Conservation (phyloP, 148 eudicot species). For the Talinum fruticosum region DNA sequence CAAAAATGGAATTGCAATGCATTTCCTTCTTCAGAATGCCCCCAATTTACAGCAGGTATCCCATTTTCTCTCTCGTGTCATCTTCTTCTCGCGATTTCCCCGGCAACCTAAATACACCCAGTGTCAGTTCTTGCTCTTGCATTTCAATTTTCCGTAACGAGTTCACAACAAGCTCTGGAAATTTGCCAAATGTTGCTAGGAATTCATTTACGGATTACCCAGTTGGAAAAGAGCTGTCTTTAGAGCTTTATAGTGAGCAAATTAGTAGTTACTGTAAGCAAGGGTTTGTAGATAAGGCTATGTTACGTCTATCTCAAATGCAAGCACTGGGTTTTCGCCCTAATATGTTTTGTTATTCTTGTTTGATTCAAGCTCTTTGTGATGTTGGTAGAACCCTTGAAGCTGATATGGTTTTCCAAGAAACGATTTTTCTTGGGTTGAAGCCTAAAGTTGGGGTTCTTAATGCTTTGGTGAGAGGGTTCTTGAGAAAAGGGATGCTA, state of each 20-base stretch:
- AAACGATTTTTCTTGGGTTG: conserved; percentile 55
- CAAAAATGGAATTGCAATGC: conserved; percentile 16
- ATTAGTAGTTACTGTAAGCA: conserved; percentile 42
- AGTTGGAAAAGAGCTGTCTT: conserved; percentile 52
- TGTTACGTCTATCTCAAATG: conserved; percentile 60
- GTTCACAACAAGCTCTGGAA: conserved; percentile 6
- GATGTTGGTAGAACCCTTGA: conserved; percentile 73
- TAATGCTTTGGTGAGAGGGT: conserved; percentile 65
- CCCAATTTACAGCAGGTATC: conserved; percentile 20
- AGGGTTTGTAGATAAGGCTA: conserved; percentile 56
- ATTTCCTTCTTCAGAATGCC: conserved; percentile 8
- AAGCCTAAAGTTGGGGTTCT: conserved; percentile 47
- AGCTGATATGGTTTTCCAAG: conserved; percentile 78
- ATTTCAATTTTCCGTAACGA: conserved; percentile 13
- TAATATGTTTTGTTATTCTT: conserved; percentile 41
- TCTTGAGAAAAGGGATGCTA: conserved; percentile 70
- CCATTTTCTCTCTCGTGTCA: conserved; percentile 18
- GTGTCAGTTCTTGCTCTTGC: conserved; percentile 10
- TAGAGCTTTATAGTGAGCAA: conserved; percentile 43
- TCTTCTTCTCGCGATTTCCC: conserved; percentile 18
- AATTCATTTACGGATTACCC: conserved; percentile 23
- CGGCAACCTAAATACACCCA: not conserved
- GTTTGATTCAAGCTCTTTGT: conserved; percentile 58
- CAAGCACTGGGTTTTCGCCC: conserved; percentile 64
- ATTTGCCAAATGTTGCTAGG: conserved; percentile 5